Evolutionary conservation across 495 filamentous ascomycete species (phyloP).

Genomic region (Bacidia gigantensis): DNA sequence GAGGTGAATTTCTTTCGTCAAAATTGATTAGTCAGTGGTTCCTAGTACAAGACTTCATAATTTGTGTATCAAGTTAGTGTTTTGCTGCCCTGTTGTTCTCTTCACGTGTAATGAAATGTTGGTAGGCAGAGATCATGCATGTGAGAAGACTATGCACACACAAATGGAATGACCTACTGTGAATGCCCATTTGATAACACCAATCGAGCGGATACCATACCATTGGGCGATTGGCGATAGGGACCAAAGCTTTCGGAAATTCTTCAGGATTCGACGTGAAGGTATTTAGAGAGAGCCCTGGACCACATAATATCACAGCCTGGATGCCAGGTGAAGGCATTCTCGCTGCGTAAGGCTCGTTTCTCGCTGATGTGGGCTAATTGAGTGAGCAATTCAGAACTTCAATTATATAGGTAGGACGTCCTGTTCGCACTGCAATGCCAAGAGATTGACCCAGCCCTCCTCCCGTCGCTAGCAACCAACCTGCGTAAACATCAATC

Average conservation of each 20-base stretch:
- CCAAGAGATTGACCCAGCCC: neutral
- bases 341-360: conserved; percentile 57
- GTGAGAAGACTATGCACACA: neutral
- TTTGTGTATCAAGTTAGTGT: too few relatives aligned
- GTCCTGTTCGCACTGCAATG: too few relatives aligned
- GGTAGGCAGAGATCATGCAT: too few relatives aligned
- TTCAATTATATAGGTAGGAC: too few relatives aligned
- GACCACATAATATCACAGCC: conserved; percentile 84
- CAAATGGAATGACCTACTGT: conserved; percentile 38
- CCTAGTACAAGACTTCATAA: too few relatives aligned
- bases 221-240: conserved; percentile 92
- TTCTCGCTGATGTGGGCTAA: too few relatives aligned
- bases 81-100: too few relatives aligned
- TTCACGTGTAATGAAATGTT: too few relatives aligned
- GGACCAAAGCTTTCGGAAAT: conserved; percentile 78
- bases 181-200: conserved; percentile 73
- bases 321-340: conserved; percentile 74
- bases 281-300: conserved; percentile 78
- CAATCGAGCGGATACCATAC: conserved; percentile 89
- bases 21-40: neutral
- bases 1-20: conserved; percentile 60
- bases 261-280: conserved; percentile 85
- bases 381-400: too few relatives aligned
- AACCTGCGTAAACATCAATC: too few relatives aligned
- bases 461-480: neutral